phyloP scores from a whole-genome alignment of 192 early-diverging fungal genomes.

The Nowakowskiella sp. region DNA sequence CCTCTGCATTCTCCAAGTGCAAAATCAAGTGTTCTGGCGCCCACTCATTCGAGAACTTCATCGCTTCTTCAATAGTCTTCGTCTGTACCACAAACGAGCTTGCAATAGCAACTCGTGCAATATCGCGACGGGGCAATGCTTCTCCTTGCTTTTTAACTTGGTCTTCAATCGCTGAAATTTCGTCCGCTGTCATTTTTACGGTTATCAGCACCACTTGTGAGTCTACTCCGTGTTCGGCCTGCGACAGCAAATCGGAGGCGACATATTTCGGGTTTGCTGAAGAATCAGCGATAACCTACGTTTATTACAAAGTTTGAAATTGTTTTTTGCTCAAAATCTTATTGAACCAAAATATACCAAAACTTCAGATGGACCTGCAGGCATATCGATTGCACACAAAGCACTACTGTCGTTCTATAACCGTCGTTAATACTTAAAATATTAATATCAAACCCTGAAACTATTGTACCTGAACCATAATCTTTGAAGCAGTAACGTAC shows the following conservation, averaged over 20 bases:
- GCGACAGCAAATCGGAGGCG: constrained; percentile 88
- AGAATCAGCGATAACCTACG: constrained; percentile 78
- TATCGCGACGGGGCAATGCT: constrained; percentile 75
- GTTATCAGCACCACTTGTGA: constrained; percentile 92
- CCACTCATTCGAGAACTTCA: constrained; percentile 91
- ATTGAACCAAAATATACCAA: constrained; percentile 39
- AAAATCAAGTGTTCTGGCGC: constrained; percentile 98
- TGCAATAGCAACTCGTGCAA: constrained; percentile 80
- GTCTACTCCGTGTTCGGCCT: constrained; percentile 96
- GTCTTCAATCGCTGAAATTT: constrained; percentile 66
- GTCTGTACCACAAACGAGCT: constrained; percentile 76
- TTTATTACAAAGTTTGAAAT: not conserved
- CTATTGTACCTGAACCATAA: constrained; percentile 68
- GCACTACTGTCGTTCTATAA: constrained; percentile 80
- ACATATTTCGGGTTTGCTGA: constrained; percentile 82
- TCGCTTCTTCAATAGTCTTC: constrained; percentile 61
- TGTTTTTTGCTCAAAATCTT: not conserved
- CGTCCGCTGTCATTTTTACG: constrained; percentile 57
- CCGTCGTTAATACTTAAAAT: constrained; percentile 3
- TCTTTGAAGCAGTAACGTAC: constrained; percentile 99
- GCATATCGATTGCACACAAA: constrained; percentile 97
- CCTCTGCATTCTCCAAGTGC: constrained; percentile 70
- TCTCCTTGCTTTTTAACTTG: constrained; percentile 76
- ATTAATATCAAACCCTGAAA: not conserved
- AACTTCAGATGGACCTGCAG: constrained; percentile 98